These are phyloP conservation scores for Clonostachys sp. DNA, from an alignment of 2,329 filamentous ascomycete genomes.

Conservation along the genomic window DNA sequence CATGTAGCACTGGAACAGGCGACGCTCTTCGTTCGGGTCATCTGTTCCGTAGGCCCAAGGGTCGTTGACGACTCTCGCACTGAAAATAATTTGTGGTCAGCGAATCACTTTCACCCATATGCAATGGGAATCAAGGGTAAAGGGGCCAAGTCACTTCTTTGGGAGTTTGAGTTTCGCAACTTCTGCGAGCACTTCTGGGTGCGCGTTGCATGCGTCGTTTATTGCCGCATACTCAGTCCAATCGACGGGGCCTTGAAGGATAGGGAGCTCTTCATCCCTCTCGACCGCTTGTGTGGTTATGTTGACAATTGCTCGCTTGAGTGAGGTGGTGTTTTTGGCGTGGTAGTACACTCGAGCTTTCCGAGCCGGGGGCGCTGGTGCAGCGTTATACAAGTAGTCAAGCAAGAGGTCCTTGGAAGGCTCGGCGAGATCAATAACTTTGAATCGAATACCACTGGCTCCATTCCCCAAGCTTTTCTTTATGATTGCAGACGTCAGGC, in stretches of 20 bases:
- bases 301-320: not conserved
- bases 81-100: not conserved
- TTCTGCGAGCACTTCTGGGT: constrained; percentile 7
- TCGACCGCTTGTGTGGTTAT: not conserved
- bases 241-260: constrained; percentile 1
- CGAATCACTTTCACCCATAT: too few relatives aligned
- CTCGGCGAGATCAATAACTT: constrained; percentile 1
- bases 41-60: not conserved
- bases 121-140: too few relatives aligned
- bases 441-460: not conserved
- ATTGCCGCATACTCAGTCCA: constrained; percentile 1
- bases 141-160: too few relatives aligned
- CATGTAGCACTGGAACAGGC: constrained; percentile 11
- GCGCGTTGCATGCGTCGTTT: not conserved
- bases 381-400: not conserved
- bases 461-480: not conserved
- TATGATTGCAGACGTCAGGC: not conserved
- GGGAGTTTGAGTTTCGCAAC: constrained; percentile 9
- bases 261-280: not conserved
- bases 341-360: constrained; percentile 1
- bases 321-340: not conserved
- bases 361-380: not conserved
- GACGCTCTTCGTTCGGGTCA: not conserved
- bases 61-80: not conserved
- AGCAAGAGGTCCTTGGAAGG: not conserved